Evolutionary conservation across 2,329 filamentous ascomycete species (phyloP), one percentile per base, ranked within the genome.

Genomic region (Pestalotiopsis sp.): DNA sequence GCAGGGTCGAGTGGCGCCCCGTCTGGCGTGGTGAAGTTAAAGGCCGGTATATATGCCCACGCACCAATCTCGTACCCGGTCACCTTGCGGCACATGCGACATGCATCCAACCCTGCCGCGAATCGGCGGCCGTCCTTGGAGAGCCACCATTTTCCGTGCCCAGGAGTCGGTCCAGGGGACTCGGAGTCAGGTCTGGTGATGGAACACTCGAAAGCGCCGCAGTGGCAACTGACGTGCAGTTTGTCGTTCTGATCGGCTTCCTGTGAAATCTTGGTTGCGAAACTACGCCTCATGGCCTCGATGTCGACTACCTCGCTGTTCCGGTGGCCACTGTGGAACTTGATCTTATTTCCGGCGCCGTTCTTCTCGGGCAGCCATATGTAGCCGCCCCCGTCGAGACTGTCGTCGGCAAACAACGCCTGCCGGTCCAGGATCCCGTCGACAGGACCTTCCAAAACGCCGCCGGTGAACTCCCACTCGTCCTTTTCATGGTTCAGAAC

Each of bases 301-400:
- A 63, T 23, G 36, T 63, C 60, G 1, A 63, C 31, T 14, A 63
- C 31, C 31, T 63, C 60, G 60, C 60, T 63, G 1, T 17, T 12
- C 5, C 60, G 31, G 9, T 63, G 60, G 12, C 14, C 60, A 23
- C 60, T n/a, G 23, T 45, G 31, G n/a, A 14, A 17, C 60, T 23
- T 31, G 60, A 63, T 63, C 14, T 38, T 36, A 12, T 7, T 41
- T 4, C 60, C 60, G 11, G 11, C 60, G 4, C 20, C 31, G 20
- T 63, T 40, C 20, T 38, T 23, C n/a, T 63, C 31, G 14, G 60
- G 60, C 11, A 63, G 60, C 60, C 60, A 63, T 63, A 63, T 41
- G 13, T 41, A 17, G 14, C 38, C 60, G 12, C 31, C 60, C 11
- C 60, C 60, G 3, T 63, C 60, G 1, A 12, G 9, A 4, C 13